Percentiles rank a stretch among this genome's conserved stretches.
These are phyloP conservation scores for Chlamydomonas urium DNA, from an alignment of 139 green algal genomes.

Conservation along the genomic window DNA sequence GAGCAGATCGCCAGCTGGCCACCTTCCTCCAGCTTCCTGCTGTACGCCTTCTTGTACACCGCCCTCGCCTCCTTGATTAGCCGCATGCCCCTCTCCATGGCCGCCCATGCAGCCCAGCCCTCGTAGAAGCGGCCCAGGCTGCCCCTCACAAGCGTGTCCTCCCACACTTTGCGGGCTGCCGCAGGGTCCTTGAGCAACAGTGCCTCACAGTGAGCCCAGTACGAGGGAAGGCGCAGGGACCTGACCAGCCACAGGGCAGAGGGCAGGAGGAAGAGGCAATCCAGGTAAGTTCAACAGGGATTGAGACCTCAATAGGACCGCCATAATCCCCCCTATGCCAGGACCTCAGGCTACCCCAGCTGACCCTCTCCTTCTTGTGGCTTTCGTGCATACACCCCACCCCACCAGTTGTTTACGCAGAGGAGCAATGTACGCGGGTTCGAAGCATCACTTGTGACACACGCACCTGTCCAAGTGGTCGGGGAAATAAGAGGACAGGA, in stretches of 20 bases:
- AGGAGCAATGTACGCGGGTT: too few species aligned
- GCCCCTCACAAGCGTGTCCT: constrained; percentile 32
- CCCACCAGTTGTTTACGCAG: too few species aligned
- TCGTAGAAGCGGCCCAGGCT: constrained; percentile 34
- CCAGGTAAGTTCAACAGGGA: not conserved
- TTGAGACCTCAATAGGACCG: too few species aligned
- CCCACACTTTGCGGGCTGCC: constrained; percentile 65
- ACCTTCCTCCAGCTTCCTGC: constrained; percentile 41
- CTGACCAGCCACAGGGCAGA: not conserved
- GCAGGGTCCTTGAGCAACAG: constrained; percentile 37
- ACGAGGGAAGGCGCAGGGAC: constrained; percentile 25
- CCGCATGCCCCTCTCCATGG: constrained; percentile 48
- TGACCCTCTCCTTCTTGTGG: too few species aligned
- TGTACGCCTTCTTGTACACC: constrained; percentile 61
- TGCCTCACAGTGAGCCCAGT: constrained; percentile 68
- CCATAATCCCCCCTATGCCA: too few species aligned
- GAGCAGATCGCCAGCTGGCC: constrained; percentile 54
- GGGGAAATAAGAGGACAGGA: constrained; percentile 56
- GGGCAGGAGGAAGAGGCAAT: not conserved
- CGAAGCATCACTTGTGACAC: too few species aligned
- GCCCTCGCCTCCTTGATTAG: constrained; percentile 36
- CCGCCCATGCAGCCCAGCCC: constrained; percentile 58
- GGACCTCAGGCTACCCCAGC: too few species aligned
- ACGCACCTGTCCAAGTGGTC: constrained; percentile 22
- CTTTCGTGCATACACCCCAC: too few species aligned